phyloP scores from a whole-genome alignment of 75 land plant species.

The Cunninghamia lanceolata region DNA sequence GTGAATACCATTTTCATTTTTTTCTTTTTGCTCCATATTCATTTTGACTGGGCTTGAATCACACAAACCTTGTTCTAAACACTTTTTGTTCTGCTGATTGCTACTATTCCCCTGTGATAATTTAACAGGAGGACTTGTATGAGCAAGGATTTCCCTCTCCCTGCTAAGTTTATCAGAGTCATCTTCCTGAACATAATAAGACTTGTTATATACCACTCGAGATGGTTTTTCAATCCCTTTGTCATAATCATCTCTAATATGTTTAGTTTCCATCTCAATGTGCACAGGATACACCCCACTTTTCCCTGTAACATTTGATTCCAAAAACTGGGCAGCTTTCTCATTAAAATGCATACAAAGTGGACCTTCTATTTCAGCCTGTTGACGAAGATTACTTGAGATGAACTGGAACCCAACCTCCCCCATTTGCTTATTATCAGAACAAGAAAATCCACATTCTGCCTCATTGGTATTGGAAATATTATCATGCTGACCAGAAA shows the following conservation, averaged over 20 bases:
- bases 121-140: neutral
- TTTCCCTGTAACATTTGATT: neutral
- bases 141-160: neutral
- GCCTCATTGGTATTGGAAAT: neutral
- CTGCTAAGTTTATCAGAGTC: neutral
- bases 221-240: neutral
- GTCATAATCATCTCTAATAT: neutral
- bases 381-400: neutral
- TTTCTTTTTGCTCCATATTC: neutral
- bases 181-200: neutral
- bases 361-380: neutral
- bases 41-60: neutral
- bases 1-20: neutral
- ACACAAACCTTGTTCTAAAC: neutral
- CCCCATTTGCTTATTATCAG: neutral
- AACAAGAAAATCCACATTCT: conserved; percentile 1
- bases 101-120: neutral
- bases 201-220: neutral
- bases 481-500: neutral
- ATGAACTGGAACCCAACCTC: neutral
- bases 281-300: neutral
- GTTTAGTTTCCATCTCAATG: conserved; percentile 2
- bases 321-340: neutral
- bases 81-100: neutral
- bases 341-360: neutral